Base-by-base conservation (phyloP, 2,329 filamentous ascomycete genomes). In the Mycosphaerelloides madeirae region DNA sequence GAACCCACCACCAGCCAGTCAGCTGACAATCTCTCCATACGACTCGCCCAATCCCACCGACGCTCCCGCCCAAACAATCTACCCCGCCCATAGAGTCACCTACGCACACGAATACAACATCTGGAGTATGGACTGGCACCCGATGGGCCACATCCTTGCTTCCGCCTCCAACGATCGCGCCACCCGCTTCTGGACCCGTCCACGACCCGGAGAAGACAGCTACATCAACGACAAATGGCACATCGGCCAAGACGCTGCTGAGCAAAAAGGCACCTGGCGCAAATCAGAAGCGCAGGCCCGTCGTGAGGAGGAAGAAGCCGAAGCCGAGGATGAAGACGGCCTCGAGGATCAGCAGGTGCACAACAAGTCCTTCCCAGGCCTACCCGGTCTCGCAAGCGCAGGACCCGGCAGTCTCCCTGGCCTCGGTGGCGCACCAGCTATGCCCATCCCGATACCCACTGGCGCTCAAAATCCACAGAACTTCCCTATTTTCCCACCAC, bases 41-140 rank as follows among this genome's bases (percentile, higher is more conserved):
- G 89, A 96, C 64, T 84, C 79, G 50, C 75, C 85, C 1, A 89
- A 95, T 59, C 87, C 88, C 5, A 68, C 79, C 18, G 87, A 85
- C 38, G 84, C 87, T 0, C 83, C 89, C 0, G 82, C 88, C 0
- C 91, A 96, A 66, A 85, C 88, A n/a, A 87, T 98, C 49, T 87
- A 87, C 63, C 93, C 93, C 1, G 88, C 89, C 3, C 91, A 97
- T 71, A 85, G 82, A 59, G 71, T 96, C 25, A 81, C 85, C 6
- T 91, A 84, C 61, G 93, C 93, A 0, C 93, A 98, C 65, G 87
- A 95, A 56, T 94, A 90, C 64, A 88, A 89, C 14, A 93, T 98
- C 53, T 98, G 93, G 93, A 95, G 90, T 14, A 78, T 98, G 38
- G 90, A 96, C 70, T 98, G 93, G 90, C 93, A 98, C 64, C 93